Conservation (phyloP, 805 yeast species). For the Pichia pseudocactophila region DNA sequence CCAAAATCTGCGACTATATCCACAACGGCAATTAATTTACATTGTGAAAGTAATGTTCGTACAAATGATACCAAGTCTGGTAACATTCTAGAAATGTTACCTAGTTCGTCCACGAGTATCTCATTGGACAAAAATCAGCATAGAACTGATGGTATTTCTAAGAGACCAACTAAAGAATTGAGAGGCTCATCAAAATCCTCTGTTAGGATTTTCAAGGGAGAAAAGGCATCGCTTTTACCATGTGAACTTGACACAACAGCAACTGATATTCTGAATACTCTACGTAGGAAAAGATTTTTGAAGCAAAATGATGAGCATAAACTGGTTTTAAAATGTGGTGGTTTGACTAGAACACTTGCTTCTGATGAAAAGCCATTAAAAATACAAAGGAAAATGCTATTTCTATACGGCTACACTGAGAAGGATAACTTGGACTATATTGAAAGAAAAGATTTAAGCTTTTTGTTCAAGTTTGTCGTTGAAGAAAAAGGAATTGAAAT, state of each 20-base stretch:
- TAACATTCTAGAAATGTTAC: background rate
- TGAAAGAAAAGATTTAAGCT: slow-evolving; percentile 79
- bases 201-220: slow-evolving; percentile 71
- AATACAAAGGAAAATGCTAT: slow-evolving; percentile 63
- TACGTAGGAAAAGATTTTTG: slow-evolving; percentile 71
- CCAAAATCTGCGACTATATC: background rate
- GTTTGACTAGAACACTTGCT: slow-evolving; percentile 62
- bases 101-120: background rate
- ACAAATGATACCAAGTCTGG: background rate
- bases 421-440: slow-evolving; percentile 69
- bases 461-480: slow-evolving; percentile 70
- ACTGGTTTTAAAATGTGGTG: slow-evolving; percentile 67
- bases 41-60: no score
- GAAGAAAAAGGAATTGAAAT: slow-evolving; percentile 53
- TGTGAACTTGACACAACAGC: slow-evolving; percentile 74
- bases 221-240: slow-evolving; percentile 71
- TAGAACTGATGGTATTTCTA: no score
- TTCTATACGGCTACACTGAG: slow-evolving; percentile 70
- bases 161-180: slow-evolving; percentile 15
- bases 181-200: slow-evolving; percentile 27
- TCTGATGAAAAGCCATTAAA: slow-evolving; percentile 67
- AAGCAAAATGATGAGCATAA: slow-evolving; percentile 66
- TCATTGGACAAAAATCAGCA: background rate
- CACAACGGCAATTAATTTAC: no score
- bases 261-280: slow-evolving; percentile 57